Evolutionary conservation across 805 yeast genomes (phyloP).

Genomic region (Sugiyamaella boreocaroliniensis): DNA sequence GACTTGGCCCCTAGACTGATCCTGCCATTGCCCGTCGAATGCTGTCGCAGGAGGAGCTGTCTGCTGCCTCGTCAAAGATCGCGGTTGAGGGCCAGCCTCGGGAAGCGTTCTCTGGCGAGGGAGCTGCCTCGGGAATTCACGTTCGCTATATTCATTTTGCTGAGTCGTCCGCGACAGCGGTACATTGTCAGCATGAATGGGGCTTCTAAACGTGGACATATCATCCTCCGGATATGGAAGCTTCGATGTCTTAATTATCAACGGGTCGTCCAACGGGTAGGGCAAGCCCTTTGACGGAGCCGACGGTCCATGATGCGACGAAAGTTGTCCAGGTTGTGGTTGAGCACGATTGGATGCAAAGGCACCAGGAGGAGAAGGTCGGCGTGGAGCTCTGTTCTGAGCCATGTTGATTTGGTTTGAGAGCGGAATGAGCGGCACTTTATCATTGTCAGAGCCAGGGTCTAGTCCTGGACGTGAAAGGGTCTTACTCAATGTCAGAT

Average conservation of each 20-base stretch:
- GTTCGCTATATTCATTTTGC: background rate
- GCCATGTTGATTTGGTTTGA: background rate
- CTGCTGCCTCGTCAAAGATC: constrained; percentile 2
- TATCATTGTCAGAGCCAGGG: background rate
- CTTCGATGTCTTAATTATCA: too few species aligned
- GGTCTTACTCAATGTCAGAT: background rate
- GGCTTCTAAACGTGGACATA: too few species aligned
- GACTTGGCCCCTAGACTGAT: too few species aligned
- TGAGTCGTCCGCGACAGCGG: background rate
- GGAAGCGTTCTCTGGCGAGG: background rate
- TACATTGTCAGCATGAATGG: too few species aligned
- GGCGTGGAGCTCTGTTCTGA: background rate
- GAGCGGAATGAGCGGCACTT: background rate
- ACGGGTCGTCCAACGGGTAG: too few species aligned
- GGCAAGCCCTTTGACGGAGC: too few species aligned
- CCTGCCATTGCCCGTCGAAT: too few species aligned
- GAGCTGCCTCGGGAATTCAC: background rate
- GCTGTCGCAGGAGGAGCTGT: background rate
- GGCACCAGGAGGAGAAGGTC: background rate
- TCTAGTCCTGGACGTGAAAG: background rate
- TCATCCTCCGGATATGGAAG: too few species aligned
- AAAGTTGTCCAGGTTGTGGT: too few species aligned
- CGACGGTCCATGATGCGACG: too few species aligned
- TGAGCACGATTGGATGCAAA: background rate
- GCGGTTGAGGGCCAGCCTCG: background rate